Conservation (phyloP, 208 protist genomes). For the Trypanosoma scelopori region DNA sequence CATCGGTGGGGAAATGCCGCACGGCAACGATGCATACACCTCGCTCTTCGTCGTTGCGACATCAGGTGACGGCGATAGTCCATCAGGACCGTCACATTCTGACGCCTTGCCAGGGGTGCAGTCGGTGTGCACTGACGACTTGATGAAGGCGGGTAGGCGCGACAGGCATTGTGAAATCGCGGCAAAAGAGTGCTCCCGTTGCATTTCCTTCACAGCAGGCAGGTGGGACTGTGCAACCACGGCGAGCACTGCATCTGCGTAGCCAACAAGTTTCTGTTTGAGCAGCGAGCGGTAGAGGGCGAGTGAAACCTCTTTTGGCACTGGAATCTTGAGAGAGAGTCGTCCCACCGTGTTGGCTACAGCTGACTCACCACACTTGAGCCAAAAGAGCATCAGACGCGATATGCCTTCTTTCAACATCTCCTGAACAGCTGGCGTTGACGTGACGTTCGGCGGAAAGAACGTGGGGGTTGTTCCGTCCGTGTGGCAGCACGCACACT, state of each 20-base stretch:
- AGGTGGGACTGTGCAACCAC: conserved; percentile 44
- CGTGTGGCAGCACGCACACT: conserved; percentile 34
- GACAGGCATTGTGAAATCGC: conserved; percentile 57
- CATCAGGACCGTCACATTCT: conserved; percentile 11
- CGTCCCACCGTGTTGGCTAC: conserved; percentile 69
- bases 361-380: conserved; percentile 24
- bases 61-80: conserved; percentile 33
- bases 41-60: conserved; percentile 41
- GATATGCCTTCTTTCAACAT: conserved; percentile 36
- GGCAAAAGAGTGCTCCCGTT: conserved; percentile 23
- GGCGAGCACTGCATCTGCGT: conserved; percentile 46
- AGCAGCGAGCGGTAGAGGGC: conserved; percentile 34
- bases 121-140: conserved; percentile 14
- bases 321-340: conserved; percentile 51
- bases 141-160: not conserved
- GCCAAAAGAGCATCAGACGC: conserved; percentile 28
- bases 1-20: conserved; percentile 11
- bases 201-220: conserved; percentile 31
- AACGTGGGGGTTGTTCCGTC: not conserved
- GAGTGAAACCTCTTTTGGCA: conserved; percentile 34
- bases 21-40: conserved; percentile 46
- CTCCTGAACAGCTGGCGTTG: conserved; percentile 36
- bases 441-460: conserved; percentile 35
- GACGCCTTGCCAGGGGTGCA: conserved; percentile 26
- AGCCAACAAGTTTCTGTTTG: conserved; percentile 27